Evolutionary conservation across 345 rosid species (phyloP).

Genomic region (Eucalyptus leucophloia): DNA sequence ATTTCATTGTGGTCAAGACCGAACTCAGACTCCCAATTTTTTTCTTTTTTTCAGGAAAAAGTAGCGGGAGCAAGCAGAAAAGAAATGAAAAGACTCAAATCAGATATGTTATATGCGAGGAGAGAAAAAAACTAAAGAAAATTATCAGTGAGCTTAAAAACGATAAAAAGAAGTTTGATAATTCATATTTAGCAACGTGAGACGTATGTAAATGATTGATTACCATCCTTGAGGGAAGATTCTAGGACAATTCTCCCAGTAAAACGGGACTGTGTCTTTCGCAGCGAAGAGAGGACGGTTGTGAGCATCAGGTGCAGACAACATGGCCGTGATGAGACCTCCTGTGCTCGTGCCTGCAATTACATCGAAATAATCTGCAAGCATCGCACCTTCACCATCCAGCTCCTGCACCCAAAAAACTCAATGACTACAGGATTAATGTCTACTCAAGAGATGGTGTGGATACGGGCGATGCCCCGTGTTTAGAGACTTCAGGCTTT

Average conservation of each 20-base stretch:
- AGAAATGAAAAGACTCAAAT: not conserved
- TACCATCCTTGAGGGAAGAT: slow-evolving; percentile 58
- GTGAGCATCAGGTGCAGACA: not conserved
- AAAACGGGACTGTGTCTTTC: slow-evolving; percentile 4
- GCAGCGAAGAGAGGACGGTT: not conserved
- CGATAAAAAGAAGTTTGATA: not conserved
- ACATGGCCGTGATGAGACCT: not conserved
- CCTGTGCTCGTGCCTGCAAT: not conserved
- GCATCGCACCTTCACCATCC: not conserved
- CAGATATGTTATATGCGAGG: too few relatives aligned
- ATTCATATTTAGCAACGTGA: not conserved
- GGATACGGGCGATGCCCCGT: slow-evolving; percentile 28
- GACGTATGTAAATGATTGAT: not conserved
- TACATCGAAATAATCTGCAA: not conserved
- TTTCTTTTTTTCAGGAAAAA: too few relatives aligned
- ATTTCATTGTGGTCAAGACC: slow-evolving; percentile 20
- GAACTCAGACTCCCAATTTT: slow-evolving; percentile 18
- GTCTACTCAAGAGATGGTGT: slow-evolving; percentile 28
- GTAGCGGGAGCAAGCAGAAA: not conserved
- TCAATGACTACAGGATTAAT: slow-evolving; percentile 34
- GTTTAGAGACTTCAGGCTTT: not conserved
- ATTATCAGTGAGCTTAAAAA: not conserved
- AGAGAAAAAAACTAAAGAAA: not conserved
- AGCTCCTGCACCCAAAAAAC: slow-evolving; percentile 15
- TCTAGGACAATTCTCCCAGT: slow-evolving; percentile 33